Base-by-base conservation (phyloP, 345 rosid genomes). In the Dimocarpus longan region DNA sequence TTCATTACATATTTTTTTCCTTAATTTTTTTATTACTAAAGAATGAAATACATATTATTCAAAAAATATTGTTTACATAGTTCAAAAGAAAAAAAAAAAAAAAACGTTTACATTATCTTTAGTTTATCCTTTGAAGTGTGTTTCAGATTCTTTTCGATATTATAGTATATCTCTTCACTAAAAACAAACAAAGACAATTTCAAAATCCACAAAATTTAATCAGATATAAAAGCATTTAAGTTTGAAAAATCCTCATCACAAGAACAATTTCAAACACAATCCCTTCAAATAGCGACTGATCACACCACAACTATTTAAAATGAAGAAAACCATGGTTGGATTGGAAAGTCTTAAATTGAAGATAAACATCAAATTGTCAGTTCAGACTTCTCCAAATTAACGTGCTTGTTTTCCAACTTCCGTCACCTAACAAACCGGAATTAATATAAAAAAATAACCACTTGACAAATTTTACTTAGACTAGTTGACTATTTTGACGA, bases 391-490 rank as follows among this genome's bases (percentile, higher is more conserved):
- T 57, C 54, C 7, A 5, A 57, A 26, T 26, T 1, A 26, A 59
- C 4, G 62, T 28, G 28, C 32, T 28, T 48, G 2, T 65, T 63
- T 65, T 66, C n/a, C 40, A 75, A 26, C 24, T 48, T 75, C 40
- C 39, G 18, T 64, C 70, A 43, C 44, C 57, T 44, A 63, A 16
- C 59, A 8, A 54, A 73, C 39, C 9, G 1, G 10, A 8, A 21
- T 21, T 70, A 21, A 10, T 22, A 22, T 44, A 40, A n/a, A 10
- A 10, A 19, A 18, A 8, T 15, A 50, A 18, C 19, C 71, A 76
- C 48, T 21, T 66, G 78, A 46, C 32, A 50, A 37, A 5, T n/a
- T 19, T 76, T 43, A 37, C 71, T 28, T 76, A 65, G 71, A 75
- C 48, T 37, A 66, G 37, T 76, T 66, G 71, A 76, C 78, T 50